Evolutionary conservation across 2,329 filamentous ascomycete species (phyloP), one percentile per base, ranked within the genome.

Genomic region (Ophiostoma australiae): DNA sequence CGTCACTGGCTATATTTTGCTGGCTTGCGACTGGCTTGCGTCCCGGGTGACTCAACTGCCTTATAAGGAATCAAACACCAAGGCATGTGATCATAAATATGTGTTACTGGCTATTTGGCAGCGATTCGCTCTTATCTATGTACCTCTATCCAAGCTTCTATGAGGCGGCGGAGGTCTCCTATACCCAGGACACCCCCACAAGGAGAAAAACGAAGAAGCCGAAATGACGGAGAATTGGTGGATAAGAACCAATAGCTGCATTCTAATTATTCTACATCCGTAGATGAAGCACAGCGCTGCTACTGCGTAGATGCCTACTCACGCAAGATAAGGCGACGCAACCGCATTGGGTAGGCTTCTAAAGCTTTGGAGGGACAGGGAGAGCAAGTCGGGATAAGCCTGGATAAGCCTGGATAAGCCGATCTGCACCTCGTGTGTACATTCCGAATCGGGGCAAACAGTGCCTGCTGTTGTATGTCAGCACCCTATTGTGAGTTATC

Each of bases 301-400:
- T 4, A n/a, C 17, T 11, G 7, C 5, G 20, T 66, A 23, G 10
- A 37, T 6, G 63, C 63, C 23, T 39, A 27, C 20, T 7, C 35
- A 39, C 33, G 20, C 35, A 67, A 67, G 66, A 67, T 67, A 67
- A 67, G 66, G 39, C 66, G 37, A n/a, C 66, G 66, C n/a, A 41
- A 33, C n/a, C n/a, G 27, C 66, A 67, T 67, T 67, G 66, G 66
- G 66, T 41, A 17, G 37, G 37, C 66, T 20, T 67, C 3, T 23
- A 6, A 33, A n/a, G n/a, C 35, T 39, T 20, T 13, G 39, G 20
- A 63, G 23, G 20, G 58, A 31, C n/a, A n/a, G 44, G 44, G 44
- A 48, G 17, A 48, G 44, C 17, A 20, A n/a, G 44, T 48, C 44
- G 20, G 41, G 44, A 48, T 48, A 48, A 48, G 44, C 44, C 44